These are phyloP conservation scores for Fusarium papillatum DNA, from an alignment of 2,329 filamentous ascomycete genomes.

Conservation along the genomic window DNA sequence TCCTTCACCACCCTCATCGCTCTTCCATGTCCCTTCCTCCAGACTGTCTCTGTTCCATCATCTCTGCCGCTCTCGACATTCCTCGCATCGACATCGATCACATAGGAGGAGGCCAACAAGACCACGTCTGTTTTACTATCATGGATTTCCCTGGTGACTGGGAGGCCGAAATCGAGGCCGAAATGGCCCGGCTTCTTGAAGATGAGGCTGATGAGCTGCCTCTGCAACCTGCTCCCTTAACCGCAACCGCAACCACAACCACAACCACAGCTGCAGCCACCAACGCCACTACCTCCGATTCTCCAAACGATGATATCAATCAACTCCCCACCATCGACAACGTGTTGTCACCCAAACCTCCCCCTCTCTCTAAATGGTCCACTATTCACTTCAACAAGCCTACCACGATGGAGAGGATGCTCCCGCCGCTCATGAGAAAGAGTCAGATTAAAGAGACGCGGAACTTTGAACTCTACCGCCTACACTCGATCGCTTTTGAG, in stretches of 20 bases:
- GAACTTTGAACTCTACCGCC: conserved; percentile 43
- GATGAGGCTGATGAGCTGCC: neutral
- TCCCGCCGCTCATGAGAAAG: conserved; percentile 19
- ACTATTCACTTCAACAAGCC: conserved; percentile 38
- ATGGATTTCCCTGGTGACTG: conserved; percentile 25
- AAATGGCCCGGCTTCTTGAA: neutral
- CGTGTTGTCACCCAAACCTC: neutral
- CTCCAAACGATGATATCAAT: neutral
- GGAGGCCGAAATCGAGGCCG: neutral
- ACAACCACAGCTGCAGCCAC: neutral
- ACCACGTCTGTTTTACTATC: neutral
- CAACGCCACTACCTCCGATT: neutral
- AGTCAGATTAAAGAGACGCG: conserved; percentile 36
- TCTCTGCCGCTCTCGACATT: neutral
- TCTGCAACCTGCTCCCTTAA: neutral
- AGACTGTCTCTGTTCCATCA: conserved; percentile 1
- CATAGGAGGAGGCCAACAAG: neutral
- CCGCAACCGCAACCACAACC: neutral
- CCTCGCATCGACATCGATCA: neutral
- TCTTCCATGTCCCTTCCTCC: neutral
- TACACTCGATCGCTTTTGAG: conserved; percentile 45
- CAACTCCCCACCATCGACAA: neutral
- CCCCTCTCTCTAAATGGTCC: conserved; percentile 25
- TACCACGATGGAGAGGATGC: neutral
- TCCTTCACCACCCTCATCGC: neutral